Evolutionary conservation across 1,139 yeast species (phyloP), one percentile per base, ranked within the genome.

Genomic region (Arxiozyma heterogenica): DNA sequence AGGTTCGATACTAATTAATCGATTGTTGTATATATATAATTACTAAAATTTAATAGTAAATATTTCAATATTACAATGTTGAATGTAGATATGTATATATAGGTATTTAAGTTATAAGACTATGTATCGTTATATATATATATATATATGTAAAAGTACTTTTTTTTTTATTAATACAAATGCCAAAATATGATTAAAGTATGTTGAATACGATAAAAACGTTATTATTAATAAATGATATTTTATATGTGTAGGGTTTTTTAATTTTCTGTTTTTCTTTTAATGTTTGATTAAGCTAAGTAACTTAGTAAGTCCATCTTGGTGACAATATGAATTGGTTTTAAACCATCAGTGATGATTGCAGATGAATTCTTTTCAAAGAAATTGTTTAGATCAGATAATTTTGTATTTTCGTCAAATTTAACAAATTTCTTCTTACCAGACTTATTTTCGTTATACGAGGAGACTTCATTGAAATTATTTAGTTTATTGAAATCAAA

Each of bases 291-390:
- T 58, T 58, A 64, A 51, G 70, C 65, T 55, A 72, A 77, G 71
- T 78, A 87, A 49, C 87, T 81, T 64, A 88, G 76, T 69, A 88
- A 76, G 70, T 88, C 95, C 64, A 88, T 94, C 76, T 88, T 88
- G 60, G 95, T 87, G 57, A 87, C 95, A 57, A 88, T 84, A 69
- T 88, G 94, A 51, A 86, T 79, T 51, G 95, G 95, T 67, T 79
- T 84, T 67, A 81, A 77, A 27, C 80, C 83, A 65, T 85, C 93
- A 52, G 95, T 87, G 58, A 88, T 86, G 64, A 88, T 81, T 42
- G 95, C 95, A 63, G 88, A 84, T 15, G 95, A 86, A 72, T 87
- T 84, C 67, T 85, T 86, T 75, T 88, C 96, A 64, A 88, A 88
- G 72, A 88, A 88, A 64, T 81, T 79, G 75, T 84, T 86, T 71